Conservation (phyloP, 345 rosid species). For the Odontarrhena argentea region DNA sequence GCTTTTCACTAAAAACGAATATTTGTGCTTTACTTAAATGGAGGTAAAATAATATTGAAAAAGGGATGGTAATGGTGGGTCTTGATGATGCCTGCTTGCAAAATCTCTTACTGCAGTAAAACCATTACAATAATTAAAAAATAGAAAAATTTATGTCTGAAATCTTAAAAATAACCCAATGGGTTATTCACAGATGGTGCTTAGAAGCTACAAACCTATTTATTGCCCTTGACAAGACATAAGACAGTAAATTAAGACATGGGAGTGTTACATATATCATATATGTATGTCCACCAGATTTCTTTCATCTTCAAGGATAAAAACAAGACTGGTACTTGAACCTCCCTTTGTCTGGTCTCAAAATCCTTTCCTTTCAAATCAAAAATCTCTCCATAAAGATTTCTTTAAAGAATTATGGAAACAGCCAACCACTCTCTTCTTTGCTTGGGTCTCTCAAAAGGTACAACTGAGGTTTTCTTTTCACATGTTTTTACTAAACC, state of each 20-base stretch:
- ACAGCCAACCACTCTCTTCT: conserved; percentile 33
- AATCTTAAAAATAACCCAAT: conserved; percentile 19
- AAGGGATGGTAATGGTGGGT: not conserved
- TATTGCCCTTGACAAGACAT: conserved; percentile 25
- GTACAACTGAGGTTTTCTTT: conserved; percentile 34
- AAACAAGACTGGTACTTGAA: conserved; percentile 42
- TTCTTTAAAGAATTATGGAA: not conserved
- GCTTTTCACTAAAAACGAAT: not conserved
- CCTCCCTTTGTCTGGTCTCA: conserved; percentile 37
- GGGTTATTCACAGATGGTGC: conserved; percentile 24
- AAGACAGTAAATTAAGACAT: conserved; percentile 32
- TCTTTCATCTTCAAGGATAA: conserved; percentile 37
- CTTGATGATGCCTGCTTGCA: not conserved
- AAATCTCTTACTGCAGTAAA: not conserved
- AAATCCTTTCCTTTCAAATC: conserved; percentile 35
- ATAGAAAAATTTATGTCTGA: not conserved
- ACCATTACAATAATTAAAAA: conserved; percentile 10
- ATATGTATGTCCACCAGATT: conserved; percentile 16
- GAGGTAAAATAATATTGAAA: not conserved
- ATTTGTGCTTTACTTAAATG: no score
- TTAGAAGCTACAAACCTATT: conserved; percentile 33
- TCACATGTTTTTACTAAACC: conserved; percentile 40
- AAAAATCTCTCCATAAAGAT: not conserved
- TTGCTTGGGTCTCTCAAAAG: conserved; percentile 33
- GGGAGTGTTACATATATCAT: conserved; percentile 13